Percentiles rank a stretch among this genome's conserved stretches.
Conservation (phyloP, 345 rosid species). For the Eucalyptus brandiana region DNA sequence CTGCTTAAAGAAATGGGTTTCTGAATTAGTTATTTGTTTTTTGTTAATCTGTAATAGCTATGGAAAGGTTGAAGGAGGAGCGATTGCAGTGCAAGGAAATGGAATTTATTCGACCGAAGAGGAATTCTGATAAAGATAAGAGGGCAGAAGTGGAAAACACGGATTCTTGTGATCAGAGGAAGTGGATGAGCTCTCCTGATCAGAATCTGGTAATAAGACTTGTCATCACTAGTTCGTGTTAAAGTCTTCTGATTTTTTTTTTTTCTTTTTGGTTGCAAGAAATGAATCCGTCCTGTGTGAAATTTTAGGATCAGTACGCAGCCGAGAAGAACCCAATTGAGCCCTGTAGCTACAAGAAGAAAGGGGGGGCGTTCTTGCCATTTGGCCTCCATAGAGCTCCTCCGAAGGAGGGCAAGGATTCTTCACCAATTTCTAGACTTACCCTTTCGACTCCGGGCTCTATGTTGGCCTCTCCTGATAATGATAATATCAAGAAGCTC, state of each 20-base stretch:
- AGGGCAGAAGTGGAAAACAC: background rate
- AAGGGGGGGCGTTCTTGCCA: conserved; percentile 12
- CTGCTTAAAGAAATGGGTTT: background rate
- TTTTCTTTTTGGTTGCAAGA: background rate
- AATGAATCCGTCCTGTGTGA: background rate
- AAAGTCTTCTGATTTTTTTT: background rate
- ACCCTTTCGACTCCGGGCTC: conserved; percentile 25
- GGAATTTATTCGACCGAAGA: conserved; percentile 11
- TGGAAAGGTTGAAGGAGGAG: conserved; percentile 44
- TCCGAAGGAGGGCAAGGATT: conserved; percentile 9
- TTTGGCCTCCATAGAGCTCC: background rate
- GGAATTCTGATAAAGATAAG: background rate
- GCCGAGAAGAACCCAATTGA: background rate
- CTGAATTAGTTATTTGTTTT: background rate
- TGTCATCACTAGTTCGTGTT: background rate
- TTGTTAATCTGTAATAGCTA: conserved; percentile 16
- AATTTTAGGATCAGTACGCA: background rate
- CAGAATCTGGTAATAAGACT: background rate
- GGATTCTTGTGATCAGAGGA: conserved; percentile 31
- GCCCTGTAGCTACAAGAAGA: background rate
- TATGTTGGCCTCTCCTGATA: background rate
- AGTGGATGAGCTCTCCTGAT: conserved; percentile 52
- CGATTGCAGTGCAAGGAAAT: conserved; percentile 15
- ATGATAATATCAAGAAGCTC: conserved; percentile 10
- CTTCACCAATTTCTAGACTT: conserved; percentile 17